Percentiles rank a stretch among this genome's conserved stretches.
Conservation (phyloP, 768 basidiomycete genomes). For the Tricholoma furcatifolium region DNA sequence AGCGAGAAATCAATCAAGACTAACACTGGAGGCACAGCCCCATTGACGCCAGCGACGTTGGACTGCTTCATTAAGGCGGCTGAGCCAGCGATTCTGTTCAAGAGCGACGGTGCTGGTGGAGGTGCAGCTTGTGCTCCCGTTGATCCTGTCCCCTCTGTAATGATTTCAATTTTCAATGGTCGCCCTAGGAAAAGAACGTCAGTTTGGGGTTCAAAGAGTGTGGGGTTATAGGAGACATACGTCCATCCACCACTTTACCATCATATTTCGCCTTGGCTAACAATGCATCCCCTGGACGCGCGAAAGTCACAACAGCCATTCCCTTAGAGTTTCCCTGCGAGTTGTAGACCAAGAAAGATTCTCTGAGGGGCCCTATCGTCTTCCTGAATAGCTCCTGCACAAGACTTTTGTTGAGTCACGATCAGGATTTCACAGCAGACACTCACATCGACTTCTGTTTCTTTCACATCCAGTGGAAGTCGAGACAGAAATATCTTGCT, state of each 20-base stretch:
- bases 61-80: not conserved
- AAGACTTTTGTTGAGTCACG: not conserved
- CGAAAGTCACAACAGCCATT: constrained; percentile 75
- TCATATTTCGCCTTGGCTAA: constrained; percentile 68
- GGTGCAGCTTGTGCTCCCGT: constrained; percentile 20
- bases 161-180: constrained; percentile 64
- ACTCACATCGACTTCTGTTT: constrained; percentile 66
- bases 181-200: constrained; percentile 41
- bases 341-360: constrained; percentile 73
- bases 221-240: constrained; percentile 31
- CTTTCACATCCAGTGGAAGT: constrained; percentile 67
- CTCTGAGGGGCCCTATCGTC: constrained; percentile 73
- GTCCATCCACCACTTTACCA: constrained; percentile 72
- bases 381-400: constrained; percentile 70
- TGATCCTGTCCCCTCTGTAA: constrained; percentile 41
- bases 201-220: not conserved
- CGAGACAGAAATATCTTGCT: constrained; percentile 70
- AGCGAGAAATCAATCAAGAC: constrained; percentile 2
- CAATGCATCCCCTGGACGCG: constrained; percentile 59
- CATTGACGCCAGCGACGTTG: constrained; percentile 7
- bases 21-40: constrained; percentile 16
- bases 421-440: not conserved
- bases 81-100: constrained; percentile 26
- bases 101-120: constrained; percentile 23
- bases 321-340: constrained; percentile 74